These are phyloP conservation scores for Phytophthora citrophthora DNA, from an alignment of 352 stramenopile species.

Conservation along the genomic window DNA sequence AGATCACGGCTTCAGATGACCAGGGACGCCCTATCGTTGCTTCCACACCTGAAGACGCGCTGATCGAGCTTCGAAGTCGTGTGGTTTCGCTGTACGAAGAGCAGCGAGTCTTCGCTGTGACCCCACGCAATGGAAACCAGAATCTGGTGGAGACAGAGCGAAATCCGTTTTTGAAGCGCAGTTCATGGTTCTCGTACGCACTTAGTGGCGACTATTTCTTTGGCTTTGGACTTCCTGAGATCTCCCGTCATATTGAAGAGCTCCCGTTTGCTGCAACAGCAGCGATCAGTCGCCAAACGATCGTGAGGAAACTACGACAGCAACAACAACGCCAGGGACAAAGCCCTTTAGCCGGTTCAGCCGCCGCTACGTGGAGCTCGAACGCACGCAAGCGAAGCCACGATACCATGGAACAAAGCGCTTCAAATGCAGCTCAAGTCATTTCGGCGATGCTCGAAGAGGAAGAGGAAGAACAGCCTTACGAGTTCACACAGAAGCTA, in stretches of 20 bases:
- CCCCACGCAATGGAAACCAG: slow-evolving; percentile 1
- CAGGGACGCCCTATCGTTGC: slow-evolving; percentile 59
- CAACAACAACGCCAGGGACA: slow-evolving; percentile 50
- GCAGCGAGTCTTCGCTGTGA: slow-evolving; percentile 48
- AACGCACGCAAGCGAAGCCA: slow-evolving; percentile 33
- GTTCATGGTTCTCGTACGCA: slow-evolving; percentile 84
- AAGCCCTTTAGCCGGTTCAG: slow-evolving; percentile 37
- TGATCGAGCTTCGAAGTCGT: slow-evolving; percentile 75
- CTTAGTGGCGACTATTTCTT: slow-evolving; percentile 85
- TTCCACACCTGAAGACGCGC: slow-evolving; percentile 64
- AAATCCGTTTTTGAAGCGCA: slow-evolving; percentile 79
- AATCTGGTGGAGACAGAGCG: slow-evolving; percentile 28
- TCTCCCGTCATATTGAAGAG: slow-evolving; percentile 70
- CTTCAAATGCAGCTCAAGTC: slow-evolving; percentile 14
- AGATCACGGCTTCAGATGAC: slow-evolving; percentile 82
- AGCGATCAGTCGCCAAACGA: slow-evolving; percentile 56
- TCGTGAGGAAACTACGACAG: slow-evolving; percentile 46
- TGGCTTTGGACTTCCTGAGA: slow-evolving; percentile 74
- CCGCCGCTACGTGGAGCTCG: slow-evolving; percentile 28
- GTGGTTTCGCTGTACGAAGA: slow-evolving; percentile 82
- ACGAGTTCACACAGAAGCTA: slow-evolving; percentile 88
- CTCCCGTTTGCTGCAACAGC: slow-evolving; percentile 77
- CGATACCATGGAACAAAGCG: slow-evolving; percentile 32
- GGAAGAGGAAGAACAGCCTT: slow-evolving; percentile 53
- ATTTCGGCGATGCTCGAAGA: slow-evolving; percentile 21